Percentiles rank a stretch among this genome's conserved stretches.
Conservation (phyloP, 2,329 filamentous ascomycete genomes). For the Salinomyces thailandicus region DNA sequence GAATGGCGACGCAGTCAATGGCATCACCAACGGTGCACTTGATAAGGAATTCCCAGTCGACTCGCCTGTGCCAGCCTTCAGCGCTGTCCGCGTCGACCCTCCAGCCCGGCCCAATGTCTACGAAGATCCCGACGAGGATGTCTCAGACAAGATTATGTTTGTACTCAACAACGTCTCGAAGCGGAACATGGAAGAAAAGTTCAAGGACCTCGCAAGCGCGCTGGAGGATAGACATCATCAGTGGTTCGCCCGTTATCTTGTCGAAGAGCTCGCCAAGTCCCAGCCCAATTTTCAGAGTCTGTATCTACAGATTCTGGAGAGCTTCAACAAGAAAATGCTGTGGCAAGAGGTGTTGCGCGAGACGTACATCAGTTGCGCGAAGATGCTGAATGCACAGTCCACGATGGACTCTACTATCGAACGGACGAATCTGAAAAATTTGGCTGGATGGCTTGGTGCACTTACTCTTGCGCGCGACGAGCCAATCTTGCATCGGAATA, state of each 20-base stretch:
- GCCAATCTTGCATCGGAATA: slow-evolving; percentile 90
- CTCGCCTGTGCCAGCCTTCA: slow-evolving; percentile 59
- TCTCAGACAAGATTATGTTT: slow-evolving; percentile 89
- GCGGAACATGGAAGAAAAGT: slow-evolving; percentile 74
- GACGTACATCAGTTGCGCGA: slow-evolving; percentile 76
- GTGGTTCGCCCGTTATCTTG: slow-evolving; percentile 93
- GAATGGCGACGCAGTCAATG: slow-evolving; percentile 24
- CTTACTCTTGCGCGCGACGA: slow-evolving; percentile 87
- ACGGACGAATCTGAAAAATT: slow-evolving; percentile 79
- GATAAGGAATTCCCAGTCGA: slow-evolving; percentile 54
- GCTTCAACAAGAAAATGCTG: slow-evolving; percentile 66
- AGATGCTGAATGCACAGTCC: slow-evolving; percentile 80
- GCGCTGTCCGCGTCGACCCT: slow-evolving; percentile 65
- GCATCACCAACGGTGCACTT: slow-evolving; percentile 62
- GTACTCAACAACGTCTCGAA: slow-evolving; percentile 94
- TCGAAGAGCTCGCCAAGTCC: slow-evolving; percentile 92
- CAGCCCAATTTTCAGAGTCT: slow-evolving; percentile 94
- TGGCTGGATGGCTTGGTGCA: slow-evolving; percentile 87
- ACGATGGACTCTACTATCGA: slow-evolving; percentile 79
- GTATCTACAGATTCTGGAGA: slow-evolving; percentile 78
- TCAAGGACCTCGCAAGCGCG: slow-evolving; percentile 67
- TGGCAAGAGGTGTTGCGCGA: slow-evolving; percentile 88
- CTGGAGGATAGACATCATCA: slow-evolving; percentile 75
- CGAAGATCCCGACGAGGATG: slow-evolving; percentile 72
- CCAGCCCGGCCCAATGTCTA: slow-evolving; percentile 53